phyloP scores from a whole-genome alignment of 352 stramenopile species.

The Phytophthora brassicae region DNA sequence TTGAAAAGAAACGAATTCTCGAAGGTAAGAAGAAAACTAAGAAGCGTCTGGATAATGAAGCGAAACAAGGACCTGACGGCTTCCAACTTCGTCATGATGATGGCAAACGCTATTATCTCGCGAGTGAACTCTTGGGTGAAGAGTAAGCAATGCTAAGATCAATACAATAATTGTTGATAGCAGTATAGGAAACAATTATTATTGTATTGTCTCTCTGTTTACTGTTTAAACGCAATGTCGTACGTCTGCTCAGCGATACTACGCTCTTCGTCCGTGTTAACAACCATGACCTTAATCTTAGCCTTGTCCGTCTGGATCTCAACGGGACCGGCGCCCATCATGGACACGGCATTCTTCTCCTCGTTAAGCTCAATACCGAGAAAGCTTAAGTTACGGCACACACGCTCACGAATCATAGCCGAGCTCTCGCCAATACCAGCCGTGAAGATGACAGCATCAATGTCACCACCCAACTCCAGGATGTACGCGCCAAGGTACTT shows the following conservation, averaged over 20 bases:
- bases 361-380: conserved; percentile 78
- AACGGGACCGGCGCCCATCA: conserved; percentile 55
- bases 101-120: conserved; percentile 1
- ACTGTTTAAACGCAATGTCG: conserved; percentile 54
- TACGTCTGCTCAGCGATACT: conserved; percentile 89
- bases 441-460: conserved; percentile 90
- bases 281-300: conserved; percentile 75
- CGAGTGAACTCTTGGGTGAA: not conserved
- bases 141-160: not conserved
- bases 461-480: conserved; percentile 60
- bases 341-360: conserved; percentile 66
- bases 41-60: conserved; percentile 41
- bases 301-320: conserved; percentile 58
- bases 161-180: too few relatives aligned
- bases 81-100: conserved; percentile 8
- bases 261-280: conserved; percentile 90
- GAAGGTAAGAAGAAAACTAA: conserved; percentile 39
- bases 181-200: too few relatives aligned
- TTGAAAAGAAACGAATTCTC: conserved; percentile 50
- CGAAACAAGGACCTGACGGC: not conserved
- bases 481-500: conserved; percentile 89
- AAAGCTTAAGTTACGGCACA: conserved; percentile 61
- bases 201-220: conserved; percentile 18
- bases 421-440: conserved; percentile 88
- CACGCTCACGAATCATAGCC: conserved; percentile 73